Conservation (phyloP, 2,329 filamentous ascomycete genomes). For the Curvularia sp. region DNA sequence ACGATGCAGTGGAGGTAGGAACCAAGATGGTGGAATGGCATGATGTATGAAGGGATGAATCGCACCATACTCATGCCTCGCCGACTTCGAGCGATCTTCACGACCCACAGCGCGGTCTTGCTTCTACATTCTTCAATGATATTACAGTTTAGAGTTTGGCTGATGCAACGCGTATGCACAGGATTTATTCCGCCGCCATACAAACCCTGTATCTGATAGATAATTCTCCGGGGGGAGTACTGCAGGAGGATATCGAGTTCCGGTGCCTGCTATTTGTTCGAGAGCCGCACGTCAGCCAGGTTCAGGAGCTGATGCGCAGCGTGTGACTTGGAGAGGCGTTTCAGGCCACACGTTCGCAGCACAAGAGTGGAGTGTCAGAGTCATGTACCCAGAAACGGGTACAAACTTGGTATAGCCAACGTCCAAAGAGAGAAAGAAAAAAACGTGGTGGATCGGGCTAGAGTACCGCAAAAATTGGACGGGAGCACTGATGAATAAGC, state of each 20-base stretch:
- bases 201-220: constrained; percentile 11
- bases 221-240: constrained; percentile 17
- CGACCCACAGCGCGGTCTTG: neutral
- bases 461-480: constrained; percentile 8
- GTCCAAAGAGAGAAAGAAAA: constrained; percentile 15
- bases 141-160: constrained; percentile 8
- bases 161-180: constrained; percentile 15
- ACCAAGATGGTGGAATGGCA: constrained; percentile 3
- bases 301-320: constrained; percentile 9
- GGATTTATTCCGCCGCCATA: constrained; percentile 13
- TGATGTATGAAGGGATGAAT: constrained; percentile 1
- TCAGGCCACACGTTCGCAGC: constrained; percentile 25
- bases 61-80: constrained; percentile 1
- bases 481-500: constrained; percentile 12
- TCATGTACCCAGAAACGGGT: constrained; percentile 22
- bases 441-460: constrained; percentile 8
- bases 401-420: constrained; percentile 24
- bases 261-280: constrained; percentile 8
- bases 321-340: constrained; percentile 17
- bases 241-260: constrained; percentile 14
- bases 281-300: neutral
- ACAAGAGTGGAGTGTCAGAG: constrained; percentile 14
- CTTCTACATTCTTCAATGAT: constrained; percentile 2
- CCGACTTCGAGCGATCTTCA: neutral
- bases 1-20: constrained; percentile 6